Evolutionary conservation across 495 filamentous ascomycete species (phyloP), one percentile per base, ranked within the genome.

Genomic region (Penicillium salamii): DNA sequence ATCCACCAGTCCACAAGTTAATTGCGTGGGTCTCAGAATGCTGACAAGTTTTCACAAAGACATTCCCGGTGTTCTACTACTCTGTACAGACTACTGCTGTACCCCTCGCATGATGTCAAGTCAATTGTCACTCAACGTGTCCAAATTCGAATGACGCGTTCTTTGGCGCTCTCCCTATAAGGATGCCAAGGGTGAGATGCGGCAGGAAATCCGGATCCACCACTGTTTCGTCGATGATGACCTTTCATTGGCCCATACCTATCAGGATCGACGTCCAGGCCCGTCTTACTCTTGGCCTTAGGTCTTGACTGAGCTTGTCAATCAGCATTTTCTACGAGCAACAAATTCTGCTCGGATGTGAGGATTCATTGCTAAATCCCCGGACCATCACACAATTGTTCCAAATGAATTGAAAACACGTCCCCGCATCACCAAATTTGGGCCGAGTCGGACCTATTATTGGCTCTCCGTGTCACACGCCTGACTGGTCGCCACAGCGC

Each of bases 71-170:
- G 13, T 4, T 28, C 9, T 28, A 9, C 24, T 28, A 28, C 9
- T 5, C 9, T 28, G 24, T 28, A 24, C 15, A 9, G 11, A n/a
- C n/a, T n/a, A n/a, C n/a, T 15, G 20, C n/a, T 7, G 21, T 7
- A 39, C n/a, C 35, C 46, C 46, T 48, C 32, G 50, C 46, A 52
- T 50, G 49, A 45, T 45, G 50, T 47, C 44, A 53, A 48, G 17
- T 9, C 12, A 2, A 37, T n/a, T 18, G 14, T 29, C 18, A 19
- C 11, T 11, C 18, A 21, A 24, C 23, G 14, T 43, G 40, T 12
- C 40, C 9, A 7, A 7, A 11, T n/a, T 12, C 11, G 14, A 49
- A 53, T 60, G 50, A 60, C 57, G 57, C 57, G 46, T 54, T 54
- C 50, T 51, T 26, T 23, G n/a, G 11, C 33, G 28, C 26, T 56